phyloP scores from a whole-genome alignment of 2,329 filamentous ascomycete species.

The Sporothrix curviconia region DNA sequence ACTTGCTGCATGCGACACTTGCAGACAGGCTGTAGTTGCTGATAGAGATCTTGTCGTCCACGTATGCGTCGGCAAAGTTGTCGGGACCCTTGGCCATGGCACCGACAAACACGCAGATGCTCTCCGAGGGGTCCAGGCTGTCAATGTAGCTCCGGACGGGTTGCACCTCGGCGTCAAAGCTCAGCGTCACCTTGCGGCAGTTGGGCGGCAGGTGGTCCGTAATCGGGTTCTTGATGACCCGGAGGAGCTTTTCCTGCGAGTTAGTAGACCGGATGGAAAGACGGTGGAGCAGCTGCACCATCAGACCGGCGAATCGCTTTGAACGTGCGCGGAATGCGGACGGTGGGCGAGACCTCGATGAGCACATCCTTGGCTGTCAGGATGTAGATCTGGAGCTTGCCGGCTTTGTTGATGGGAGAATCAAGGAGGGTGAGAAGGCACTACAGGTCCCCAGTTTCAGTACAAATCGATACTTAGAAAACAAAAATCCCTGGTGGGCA shows the following conservation, averaged over 20 bases:
- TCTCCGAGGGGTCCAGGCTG: constrained; percentile 71
- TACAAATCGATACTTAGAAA: neutral
- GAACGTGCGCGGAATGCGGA: constrained; percentile 95
- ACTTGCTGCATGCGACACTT: constrained; percentile 98
- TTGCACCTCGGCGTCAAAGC: constrained; percentile 84
- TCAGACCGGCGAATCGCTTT: constrained; percentile 97
- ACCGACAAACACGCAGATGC: constrained; percentile 94
- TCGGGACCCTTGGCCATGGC: constrained; percentile 97
- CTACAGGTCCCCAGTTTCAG: constrained; percentile 40
- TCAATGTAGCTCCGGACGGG: constrained; percentile 85
- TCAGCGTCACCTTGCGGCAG: constrained; percentile 94
- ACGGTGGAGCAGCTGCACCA: constrained; percentile 95
- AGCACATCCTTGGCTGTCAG: constrained; percentile 95
- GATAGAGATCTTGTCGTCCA: constrained; percentile 96
- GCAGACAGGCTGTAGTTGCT: constrained; percentile 97
- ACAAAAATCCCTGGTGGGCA: too few relatives aligned
- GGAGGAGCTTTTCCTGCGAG: constrained; percentile 93
- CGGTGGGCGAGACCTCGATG: constrained; percentile 96
- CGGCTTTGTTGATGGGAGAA: constrained; percentile 97
- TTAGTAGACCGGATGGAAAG: constrained; percentile 94
- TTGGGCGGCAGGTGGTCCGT: constrained; percentile 94
- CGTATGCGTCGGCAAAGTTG: constrained; percentile 88
- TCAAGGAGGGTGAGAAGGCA: constrained; percentile 95
- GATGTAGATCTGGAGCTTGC: constrained; percentile 96
- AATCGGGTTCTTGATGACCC: constrained; percentile 97